phyloP scores from a whole-genome alignment of 1,284 basidiomycete genomes.

The Serendipita sp. region DNA sequence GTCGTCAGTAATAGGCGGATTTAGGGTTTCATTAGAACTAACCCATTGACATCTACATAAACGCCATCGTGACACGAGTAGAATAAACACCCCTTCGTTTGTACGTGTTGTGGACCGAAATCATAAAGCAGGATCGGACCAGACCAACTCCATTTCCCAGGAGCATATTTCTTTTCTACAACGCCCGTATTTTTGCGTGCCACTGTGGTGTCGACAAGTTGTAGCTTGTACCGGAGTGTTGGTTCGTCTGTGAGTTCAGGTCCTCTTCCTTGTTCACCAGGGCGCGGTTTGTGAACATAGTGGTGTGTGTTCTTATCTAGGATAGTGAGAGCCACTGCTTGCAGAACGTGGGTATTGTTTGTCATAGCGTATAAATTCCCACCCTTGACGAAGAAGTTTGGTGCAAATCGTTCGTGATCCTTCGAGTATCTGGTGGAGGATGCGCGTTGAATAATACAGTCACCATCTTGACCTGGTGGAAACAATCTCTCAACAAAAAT shows the following conservation, averaged over 20 bases:
- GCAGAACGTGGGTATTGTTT: neutral
- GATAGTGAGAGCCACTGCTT: neutral
- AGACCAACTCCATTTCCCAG: neutral
- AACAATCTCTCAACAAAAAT: neutral
- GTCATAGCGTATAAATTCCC: neutral
- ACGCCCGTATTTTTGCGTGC: neutral
- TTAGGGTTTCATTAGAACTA: neutral
- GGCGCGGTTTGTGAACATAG: neutral
- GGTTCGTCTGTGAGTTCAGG: neutral
- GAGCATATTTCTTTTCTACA: neutral
- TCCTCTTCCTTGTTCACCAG: neutral
- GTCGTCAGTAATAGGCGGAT: too few species aligned
- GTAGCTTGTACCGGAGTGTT: neutral
- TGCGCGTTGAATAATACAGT: neutral
- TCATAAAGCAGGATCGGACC: slow-evolving; percentile 2
- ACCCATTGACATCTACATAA: neutral
- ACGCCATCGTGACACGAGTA: neutral
- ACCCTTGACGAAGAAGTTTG: neutral
- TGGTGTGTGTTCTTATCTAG: neutral
- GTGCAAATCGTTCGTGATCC: slow-evolving; percentile 1
- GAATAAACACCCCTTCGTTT: neutral
- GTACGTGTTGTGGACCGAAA: neutral
- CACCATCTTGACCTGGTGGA: neutral
- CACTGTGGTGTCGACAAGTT: neutral
- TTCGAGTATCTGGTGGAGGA: neutral